Evolutionary conservation across 2,329 filamentous ascomycete species (phyloP).

Genomic region (Escovopsis sp.): DNA sequence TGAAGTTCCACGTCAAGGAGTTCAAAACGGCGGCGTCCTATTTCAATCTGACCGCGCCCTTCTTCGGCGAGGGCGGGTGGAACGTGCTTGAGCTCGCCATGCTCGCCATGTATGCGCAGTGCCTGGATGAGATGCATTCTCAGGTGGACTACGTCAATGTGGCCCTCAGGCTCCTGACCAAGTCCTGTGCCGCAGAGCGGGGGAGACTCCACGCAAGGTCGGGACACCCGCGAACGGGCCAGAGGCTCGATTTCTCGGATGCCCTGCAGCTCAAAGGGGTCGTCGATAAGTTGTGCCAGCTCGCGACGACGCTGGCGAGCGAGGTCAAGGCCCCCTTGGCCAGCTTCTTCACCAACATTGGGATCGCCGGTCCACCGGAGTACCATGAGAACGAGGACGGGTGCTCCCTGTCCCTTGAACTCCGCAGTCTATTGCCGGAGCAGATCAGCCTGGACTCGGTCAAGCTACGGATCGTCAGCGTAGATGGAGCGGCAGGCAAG

Average conservation of each 20-base stretch:
- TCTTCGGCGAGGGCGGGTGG: constrained; percentile 70
- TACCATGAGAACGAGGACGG: constrained; percentile 62
- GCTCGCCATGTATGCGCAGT: constrained; percentile 72
- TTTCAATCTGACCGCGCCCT: constrained; percentile 63
- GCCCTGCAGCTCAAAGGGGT: constrained; percentile 30
- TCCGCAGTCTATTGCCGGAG: constrained; percentile 61
- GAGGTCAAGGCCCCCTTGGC: constrained; percentile 54
- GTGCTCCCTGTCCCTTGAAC: constrained; percentile 52
- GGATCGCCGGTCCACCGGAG: constrained; percentile 50
- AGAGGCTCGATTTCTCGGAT: constrained; percentile 11
- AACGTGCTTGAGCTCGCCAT: constrained; percentile 65
- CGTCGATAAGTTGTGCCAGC: constrained; percentile 30
- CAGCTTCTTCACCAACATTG: constrained; percentile 58
- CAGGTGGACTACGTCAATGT: constrained; percentile 69
- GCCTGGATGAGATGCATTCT: constrained; percentile 60
- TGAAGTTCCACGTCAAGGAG: constrained; percentile 66
- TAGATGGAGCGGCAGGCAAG: constrained; percentile 38
- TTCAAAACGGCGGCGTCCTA: constrained; percentile 59
- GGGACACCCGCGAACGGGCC: constrained; percentile 8
- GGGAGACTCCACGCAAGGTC: constrained; percentile 28
- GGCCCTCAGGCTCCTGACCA: constrained; percentile 58
- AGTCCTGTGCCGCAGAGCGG: constrained; percentile 42
- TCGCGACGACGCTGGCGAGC: constrained; percentile 30
- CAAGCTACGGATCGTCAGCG: constrained; percentile 47
- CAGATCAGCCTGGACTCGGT: constrained; percentile 51